These are phyloP conservation scores for Tetrapisispora nanseiensis DNA, from an alignment of 805 yeast genomes.

Conservation along the genomic window DNA sequence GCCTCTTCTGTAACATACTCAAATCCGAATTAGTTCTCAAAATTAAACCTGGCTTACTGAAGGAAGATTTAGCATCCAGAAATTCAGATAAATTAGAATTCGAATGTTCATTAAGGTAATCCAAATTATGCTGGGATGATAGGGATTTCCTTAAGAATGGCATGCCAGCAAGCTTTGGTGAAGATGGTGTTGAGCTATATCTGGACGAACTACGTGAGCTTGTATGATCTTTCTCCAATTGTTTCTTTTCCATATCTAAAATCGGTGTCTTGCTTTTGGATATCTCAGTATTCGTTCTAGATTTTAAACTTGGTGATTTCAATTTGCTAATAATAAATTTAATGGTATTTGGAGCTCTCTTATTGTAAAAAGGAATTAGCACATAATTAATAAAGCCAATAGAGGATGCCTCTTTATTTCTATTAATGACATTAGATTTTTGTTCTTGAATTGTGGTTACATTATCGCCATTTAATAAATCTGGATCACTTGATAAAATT, in stretches of 20 bases:
- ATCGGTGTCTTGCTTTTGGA: not conserved
- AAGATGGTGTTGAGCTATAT: conserved; percentile 7
- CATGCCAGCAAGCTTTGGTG: conserved; percentile 5
- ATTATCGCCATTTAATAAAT: conserved; percentile 8
- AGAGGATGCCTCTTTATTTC: conserved; percentile 32
- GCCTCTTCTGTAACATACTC: conserved; percentile 24
- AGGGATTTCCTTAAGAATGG: conserved; percentile 2
- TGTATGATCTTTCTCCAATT: not conserved
- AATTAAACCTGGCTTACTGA: conserved; percentile 13
- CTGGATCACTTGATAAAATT: conserved; percentile 29
- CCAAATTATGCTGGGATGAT: not conserved
- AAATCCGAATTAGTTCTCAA: conserved; percentile 25
- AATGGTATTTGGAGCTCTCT: conserved; percentile 38
- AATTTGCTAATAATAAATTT: conserved; percentile 38
- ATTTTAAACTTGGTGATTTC: conserved; percentile 37
- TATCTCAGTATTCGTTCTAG: conserved; percentile 9
- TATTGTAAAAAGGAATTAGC: conserved; percentile 43
- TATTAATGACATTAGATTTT: conserved; percentile 18
- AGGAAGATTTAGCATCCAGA: conserved; percentile 13
- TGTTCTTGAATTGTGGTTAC: conserved; percentile 13
- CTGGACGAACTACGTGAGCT: conserved; percentile 6
- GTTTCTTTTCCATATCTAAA: not conserved
- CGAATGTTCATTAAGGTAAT: conserved; percentile 11
- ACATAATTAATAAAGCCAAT: conserved; percentile 43
- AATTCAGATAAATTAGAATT: conserved; percentile 21